phyloP scores from a whole-genome alignment of 129 eudicot genomes.

The Ambrosia trifida region DNA sequence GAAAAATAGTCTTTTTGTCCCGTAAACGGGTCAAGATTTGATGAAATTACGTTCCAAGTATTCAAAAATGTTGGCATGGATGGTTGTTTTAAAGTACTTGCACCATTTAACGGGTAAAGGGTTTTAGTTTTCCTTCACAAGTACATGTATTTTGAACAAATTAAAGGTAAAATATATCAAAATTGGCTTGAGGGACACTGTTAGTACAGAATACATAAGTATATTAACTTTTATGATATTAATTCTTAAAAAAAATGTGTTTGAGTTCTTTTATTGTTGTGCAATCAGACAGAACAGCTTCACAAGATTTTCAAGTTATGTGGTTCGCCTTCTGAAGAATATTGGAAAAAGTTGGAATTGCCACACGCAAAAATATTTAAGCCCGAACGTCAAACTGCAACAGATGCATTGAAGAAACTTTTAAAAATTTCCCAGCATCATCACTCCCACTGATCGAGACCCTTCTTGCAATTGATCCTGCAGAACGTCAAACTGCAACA shows the following conservation, averaged over 20 bases:
- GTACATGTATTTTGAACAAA: too few relatives aligned
- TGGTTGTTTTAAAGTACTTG: too few relatives aligned
- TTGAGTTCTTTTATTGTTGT: not conserved
- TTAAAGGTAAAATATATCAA: too few relatives aligned
- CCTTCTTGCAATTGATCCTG: conserved; percentile 86
- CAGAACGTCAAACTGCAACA: conserved; percentile 75
- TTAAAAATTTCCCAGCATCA: conserved; percentile 62
- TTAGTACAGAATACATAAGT: too few relatives aligned
- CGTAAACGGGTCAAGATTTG: too few relatives aligned
- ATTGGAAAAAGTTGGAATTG: conserved; percentile 80
- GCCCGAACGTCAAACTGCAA: too few relatives aligned
- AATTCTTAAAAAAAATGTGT: not conserved
- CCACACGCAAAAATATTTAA: conserved; percentile 80
- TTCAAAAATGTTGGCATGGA: too few relatives aligned
- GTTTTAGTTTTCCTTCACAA: too few relatives aligned
- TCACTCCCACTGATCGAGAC: conserved; percentile 77
- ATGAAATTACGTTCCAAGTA: too few relatives aligned
- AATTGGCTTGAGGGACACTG: too few relatives aligned
- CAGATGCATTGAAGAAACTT: conserved; percentile 63
- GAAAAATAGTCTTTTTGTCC: too few relatives aligned
- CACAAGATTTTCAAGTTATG: conserved; percentile 83
- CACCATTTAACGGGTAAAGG: too few relatives aligned
- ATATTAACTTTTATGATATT: not conserved
- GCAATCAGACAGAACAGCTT: conserved; percentile 67
- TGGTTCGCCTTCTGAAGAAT: conserved; percentile 88